phyloP scores from a whole-genome alignment of 2,329 filamentous ascomycete species.

The Colletotrichum eremochloae region DNA sequence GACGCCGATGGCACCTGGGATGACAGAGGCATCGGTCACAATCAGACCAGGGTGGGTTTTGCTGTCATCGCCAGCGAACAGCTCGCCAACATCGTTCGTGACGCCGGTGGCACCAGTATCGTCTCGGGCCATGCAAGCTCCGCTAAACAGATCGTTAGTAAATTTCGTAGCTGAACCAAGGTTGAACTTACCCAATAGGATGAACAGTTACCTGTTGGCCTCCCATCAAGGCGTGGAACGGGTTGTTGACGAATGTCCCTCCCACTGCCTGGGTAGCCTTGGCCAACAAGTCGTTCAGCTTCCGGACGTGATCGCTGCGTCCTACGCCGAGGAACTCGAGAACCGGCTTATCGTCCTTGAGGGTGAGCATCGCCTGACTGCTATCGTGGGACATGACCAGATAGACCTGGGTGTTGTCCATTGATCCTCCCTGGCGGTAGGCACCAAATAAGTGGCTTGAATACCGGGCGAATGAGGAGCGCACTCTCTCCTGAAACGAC shows the following conservation, averaged over 20 bases:
- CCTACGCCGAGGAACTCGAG: slow-evolving; percentile 72
- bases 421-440: slow-evolving; percentile 66
- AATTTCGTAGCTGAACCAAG: slow-evolving; percentile 23
- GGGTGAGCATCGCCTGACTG: slow-evolving; percentile 71
- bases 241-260: slow-evolving; percentile 71
- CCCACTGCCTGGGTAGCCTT: slow-evolving; percentile 70
- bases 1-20: slow-evolving; percentile 73
- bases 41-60: slow-evolving; percentile 70
- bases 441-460: slow-evolving; percentile 71
- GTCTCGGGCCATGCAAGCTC: slow-evolving; percentile 73
- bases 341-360: slow-evolving; percentile 71
- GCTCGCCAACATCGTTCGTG: slow-evolving; percentile 71
- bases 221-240: slow-evolving; percentile 68
- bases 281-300: slow-evolving; percentile 65
- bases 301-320: slow-evolving; percentile 65
- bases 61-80: slow-evolving; percentile 66
- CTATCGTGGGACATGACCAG: slow-evolving; percentile 77
- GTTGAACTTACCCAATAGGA: slow-evolving; percentile 65
- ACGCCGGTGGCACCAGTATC: slow-evolving; percentile 69
- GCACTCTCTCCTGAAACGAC: slow-evolving; percentile 57
- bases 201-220: slow-evolving; percentile 75
- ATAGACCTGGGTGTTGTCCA: slow-evolving; percentile 73
- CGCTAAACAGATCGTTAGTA: slow-evolving; percentile 54
- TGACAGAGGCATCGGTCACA: slow-evolving; percentile 71
- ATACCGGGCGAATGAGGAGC: slow-evolving; percentile 61